A percentile compares a stretch with the other conserved stretches of the same genome.
Evolutionary conservation across 2,329 filamentous ascomycete genomes (phyloP).

Genomic region (Nemania sp.): DNA sequence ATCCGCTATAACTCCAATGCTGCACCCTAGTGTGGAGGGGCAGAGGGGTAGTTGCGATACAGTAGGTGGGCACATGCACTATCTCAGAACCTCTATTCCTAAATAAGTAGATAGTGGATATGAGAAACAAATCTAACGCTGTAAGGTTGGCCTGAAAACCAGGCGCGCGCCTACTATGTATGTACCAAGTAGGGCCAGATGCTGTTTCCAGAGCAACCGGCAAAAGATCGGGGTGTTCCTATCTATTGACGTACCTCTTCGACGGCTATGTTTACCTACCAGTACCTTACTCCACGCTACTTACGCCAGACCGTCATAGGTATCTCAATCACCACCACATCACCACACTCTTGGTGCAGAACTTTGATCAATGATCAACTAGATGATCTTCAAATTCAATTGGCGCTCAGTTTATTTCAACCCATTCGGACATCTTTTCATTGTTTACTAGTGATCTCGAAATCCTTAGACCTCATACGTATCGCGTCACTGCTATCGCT

Average conservation of each 20-base stretch:
- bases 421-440: background rate
- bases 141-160: no score
- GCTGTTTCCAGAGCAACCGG: conserved; percentile 31
- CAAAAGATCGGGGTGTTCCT: background rate
- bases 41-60: no score
- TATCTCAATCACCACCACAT: no score
- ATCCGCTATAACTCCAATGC: conserved; percentile 9
- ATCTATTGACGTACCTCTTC: conserved; percentile 26
- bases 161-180: no score
- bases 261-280: conserved; percentile 10
- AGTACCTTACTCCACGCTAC: background rate
- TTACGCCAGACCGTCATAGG: no score
- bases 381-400: background rate
- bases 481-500: background rate
- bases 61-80: conserved; percentile 10
- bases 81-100: no score
- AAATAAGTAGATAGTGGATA: no score
- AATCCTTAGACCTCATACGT: background rate
- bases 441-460: conserved; percentile 1
- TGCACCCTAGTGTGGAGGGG: no score
- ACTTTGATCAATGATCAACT: background rate
- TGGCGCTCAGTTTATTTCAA: background rate
- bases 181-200: background rate
- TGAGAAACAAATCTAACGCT: no score
- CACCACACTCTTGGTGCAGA: no score